phyloP scores from a whole-genome alignment of 305 asterid genomes.

The Solanum chacoense region DNA sequence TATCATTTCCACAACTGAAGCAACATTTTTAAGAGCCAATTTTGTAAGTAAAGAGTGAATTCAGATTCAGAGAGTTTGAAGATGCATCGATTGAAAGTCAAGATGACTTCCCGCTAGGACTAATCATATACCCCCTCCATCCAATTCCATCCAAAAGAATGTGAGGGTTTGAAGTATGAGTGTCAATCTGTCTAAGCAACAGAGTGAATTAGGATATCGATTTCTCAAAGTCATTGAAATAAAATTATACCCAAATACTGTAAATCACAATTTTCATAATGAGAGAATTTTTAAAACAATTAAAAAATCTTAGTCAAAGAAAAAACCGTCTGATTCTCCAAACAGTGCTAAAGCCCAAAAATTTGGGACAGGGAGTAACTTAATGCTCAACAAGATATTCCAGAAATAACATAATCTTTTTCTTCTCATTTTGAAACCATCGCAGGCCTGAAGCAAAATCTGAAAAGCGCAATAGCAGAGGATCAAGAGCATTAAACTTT shows the following conservation, averaged over 20 bases:
- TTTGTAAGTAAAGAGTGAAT: not conserved
- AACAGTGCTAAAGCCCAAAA: not conserved
- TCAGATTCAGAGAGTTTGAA: not conserved
- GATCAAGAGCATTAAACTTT: not conserved
- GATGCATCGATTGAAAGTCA: not conserved
- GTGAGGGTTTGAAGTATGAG: not conserved
- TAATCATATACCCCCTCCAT: not conserved
- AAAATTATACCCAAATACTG: not conserved
- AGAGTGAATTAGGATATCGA: not conserved
- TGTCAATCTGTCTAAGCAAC: not conserved
- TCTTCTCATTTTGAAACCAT: not conserved
- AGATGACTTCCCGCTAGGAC: not conserved
- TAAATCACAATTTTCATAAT: not conserved
- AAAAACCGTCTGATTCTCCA: not conserved
- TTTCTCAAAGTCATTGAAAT: not conserved
- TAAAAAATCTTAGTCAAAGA: not conserved
- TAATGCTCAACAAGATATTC: not conserved
- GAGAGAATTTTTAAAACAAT: not conserved
- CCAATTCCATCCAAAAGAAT: not conserved
- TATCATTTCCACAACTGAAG: not conserved
- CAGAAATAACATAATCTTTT: not conserved
- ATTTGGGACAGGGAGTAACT: not conserved
- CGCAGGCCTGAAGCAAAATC: not conserved
- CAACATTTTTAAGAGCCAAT: not conserved
- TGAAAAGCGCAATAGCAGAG: not conserved